Percentiles rank a stretch among this genome's conserved stretches.
Conservation (phyloP, 2,329 filamentous ascomycete genomes). For the Epichloe gansuensis region DNA sequence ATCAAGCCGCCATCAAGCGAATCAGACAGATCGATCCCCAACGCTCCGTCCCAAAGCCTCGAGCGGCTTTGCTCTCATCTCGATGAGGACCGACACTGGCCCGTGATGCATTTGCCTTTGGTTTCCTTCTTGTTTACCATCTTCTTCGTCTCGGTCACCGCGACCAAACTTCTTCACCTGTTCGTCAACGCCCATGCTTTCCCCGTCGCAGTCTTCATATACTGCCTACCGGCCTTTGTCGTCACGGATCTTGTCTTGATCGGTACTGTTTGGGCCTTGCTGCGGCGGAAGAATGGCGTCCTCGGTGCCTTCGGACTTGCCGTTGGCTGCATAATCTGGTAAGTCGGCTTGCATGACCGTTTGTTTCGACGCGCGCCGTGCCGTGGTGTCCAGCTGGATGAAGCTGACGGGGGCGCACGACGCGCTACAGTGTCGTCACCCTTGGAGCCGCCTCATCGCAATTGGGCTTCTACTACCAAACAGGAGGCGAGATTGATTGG, state of each 20-base stretch:
- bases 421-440: constrained; percentile 13
- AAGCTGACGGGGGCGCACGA: not conserved
- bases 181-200: constrained; percentile 15
- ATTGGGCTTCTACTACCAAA: constrained; percentile 19
- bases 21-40: no score
- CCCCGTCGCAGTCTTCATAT: constrained; percentile 15
- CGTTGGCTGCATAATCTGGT: constrained; percentile 15
- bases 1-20: not conserved
- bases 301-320: constrained; percentile 11
- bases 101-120: constrained; percentile 9
- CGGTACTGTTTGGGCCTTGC: constrained; percentile 13
- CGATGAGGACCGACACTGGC: constrained; percentile 3
- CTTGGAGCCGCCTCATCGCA: constrained; percentile 18
- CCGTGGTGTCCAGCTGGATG: not conserved
- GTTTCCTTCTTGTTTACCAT: constrained; percentile 17
- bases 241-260: constrained; percentile 16
- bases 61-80: not conserved
- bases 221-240: constrained; percentile 20
- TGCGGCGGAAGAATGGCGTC: constrained; percentile 13
- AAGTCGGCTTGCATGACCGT: constrained; percentile 7
- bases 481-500: constrained; percentile 21
- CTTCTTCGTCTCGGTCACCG: constrained; percentile 17
- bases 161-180: constrained; percentile 18
- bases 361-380: not conserved
- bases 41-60: not conserved